Evolutionary conservation across 2,329 filamentous ascomycete species (phyloP).

Genomic region (Dryadomyces quercus-mongolicae): DNA sequence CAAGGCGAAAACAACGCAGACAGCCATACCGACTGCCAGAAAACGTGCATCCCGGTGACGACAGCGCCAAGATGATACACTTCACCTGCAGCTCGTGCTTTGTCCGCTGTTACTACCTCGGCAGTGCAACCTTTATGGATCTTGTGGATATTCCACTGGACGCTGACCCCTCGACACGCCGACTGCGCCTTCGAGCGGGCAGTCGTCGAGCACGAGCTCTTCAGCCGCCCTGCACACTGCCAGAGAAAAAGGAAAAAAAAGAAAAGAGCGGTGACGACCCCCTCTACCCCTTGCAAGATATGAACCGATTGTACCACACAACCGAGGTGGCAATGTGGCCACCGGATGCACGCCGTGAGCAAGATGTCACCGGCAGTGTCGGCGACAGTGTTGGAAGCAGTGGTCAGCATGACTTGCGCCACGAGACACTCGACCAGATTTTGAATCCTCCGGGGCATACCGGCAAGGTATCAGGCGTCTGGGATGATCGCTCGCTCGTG

Average conservation of each 20-base stretch:
- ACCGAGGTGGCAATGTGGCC: slow-evolving; percentile 23
- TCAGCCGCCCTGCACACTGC: neutral
- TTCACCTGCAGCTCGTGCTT: slow-evolving; percentile 42
- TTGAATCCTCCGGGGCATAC: slow-evolving; percentile 25
- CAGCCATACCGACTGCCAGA: slow-evolving; percentile 16
- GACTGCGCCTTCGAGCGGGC: slow-evolving; percentile 33
- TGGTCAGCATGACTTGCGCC: slow-evolving; percentile 11
- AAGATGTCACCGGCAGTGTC: too few relatives aligned
- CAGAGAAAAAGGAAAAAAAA: too few relatives aligned
- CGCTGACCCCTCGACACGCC: slow-evolving; percentile 23
- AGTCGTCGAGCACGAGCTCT: slow-evolving; percentile 24
- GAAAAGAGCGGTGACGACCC: slow-evolving; percentile 3
- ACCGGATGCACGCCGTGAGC: slow-evolving; percentile 9
- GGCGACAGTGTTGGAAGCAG: too few relatives aligned
- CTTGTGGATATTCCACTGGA: slow-evolving; percentile 37
- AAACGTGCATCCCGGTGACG: slow-evolving; percentile 36
- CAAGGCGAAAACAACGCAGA: too few relatives aligned
- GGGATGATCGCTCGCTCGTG: slow-evolving; percentile 35
- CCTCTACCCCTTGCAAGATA: slow-evolving; percentile 13
- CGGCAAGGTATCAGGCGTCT: slow-evolving; percentile 26
- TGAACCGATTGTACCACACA: slow-evolving; percentile 15
- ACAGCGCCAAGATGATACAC: slow-evolving; percentile 24
- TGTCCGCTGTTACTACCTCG: slow-evolving; percentile 40
- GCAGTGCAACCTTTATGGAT: slow-evolving; percentile 44
- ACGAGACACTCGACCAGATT: slow-evolving; percentile 22